These are phyloP conservation scores for Candida nemodendra DNA, from an alignment of 805 yeast genomes.

Conservation along the genomic window DNA sequence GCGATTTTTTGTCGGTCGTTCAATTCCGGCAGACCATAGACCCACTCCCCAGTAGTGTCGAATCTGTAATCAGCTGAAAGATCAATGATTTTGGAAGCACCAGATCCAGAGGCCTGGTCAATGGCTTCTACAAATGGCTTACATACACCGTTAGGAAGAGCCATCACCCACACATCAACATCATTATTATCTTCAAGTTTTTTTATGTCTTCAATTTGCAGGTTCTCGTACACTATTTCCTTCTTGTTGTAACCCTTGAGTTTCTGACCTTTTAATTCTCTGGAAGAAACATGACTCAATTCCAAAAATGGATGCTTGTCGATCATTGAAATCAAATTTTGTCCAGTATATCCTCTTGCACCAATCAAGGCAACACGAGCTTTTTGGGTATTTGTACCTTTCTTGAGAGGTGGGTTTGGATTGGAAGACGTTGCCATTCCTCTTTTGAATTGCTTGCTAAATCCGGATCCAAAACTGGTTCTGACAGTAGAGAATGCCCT, in stretches of 20 bases:
- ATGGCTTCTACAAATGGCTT: slow-evolving; percentile 82
- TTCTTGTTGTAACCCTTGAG: slow-evolving; percentile 84
- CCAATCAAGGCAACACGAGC: slow-evolving; percentile 92
- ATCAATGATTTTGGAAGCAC: slow-evolving; percentile 82
- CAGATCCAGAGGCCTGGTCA: slow-evolving; percentile 52
- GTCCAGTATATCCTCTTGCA: slow-evolving; percentile 98
- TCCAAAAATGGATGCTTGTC: slow-evolving; percentile 87
- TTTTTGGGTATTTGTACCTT: slow-evolving; percentile 58
- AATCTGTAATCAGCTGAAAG: slow-evolving; percentile 95
- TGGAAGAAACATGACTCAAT: slow-evolving; percentile 89
- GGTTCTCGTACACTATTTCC: slow-evolving; percentile 76
- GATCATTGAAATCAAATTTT: slow-evolving; percentile 82
- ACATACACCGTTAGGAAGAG: slow-evolving; percentile 96
- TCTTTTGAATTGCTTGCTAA: slow-evolving; percentile 22
- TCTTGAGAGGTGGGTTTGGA: slow-evolving; percentile 70
- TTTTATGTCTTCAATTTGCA: slow-evolving; percentile 83
- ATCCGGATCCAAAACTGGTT: slow-evolving; percentile 9
- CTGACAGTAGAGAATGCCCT: slow-evolving; percentile 27
- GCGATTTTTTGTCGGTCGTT: slow-evolving; percentile 65
- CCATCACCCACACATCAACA: slow-evolving; percentile 99
- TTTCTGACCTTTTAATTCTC: slow-evolving; percentile 87
- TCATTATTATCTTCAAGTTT: slow-evolving; percentile 69
- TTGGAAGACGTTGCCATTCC: slow-evolving; percentile 41
- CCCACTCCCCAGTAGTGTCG: slow-evolving; percentile 85
- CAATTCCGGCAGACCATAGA: slow-evolving; percentile 93